phyloP scores from a whole-genome alignment of 2,329 filamentous ascomycete genomes.

The Alternaria burnsii region DNA sequence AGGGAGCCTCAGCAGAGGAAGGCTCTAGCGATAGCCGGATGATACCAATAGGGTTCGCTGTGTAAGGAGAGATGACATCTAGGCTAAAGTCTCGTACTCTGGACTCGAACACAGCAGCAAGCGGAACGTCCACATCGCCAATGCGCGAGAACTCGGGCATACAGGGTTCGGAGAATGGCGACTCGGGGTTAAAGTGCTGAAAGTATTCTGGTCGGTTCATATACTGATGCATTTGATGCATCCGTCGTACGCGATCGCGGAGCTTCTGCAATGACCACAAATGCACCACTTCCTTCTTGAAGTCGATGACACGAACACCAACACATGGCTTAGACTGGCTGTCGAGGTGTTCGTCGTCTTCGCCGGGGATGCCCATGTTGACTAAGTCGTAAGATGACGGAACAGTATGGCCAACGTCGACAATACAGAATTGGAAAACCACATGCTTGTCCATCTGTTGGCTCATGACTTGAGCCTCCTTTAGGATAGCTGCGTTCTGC shows the following conservation, averaged over 20 bases:
- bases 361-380: constrained; percentile 84
- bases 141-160: constrained; percentile 93
- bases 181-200: constrained; percentile 89
- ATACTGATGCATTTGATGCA: constrained; percentile 98
- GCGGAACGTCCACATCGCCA: constrained; percentile 90
- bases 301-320: constrained; percentile 89
- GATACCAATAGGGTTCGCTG: constrained; percentile 87
- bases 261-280: constrained; percentile 96
- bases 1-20: constrained; percentile 89
- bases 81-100: constrained; percentile 92
- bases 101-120: constrained; percentile 92
- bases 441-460: constrained; percentile 93
- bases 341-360: constrained; percentile 85
- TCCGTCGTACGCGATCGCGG: constrained; percentile 82
- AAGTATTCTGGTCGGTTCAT: constrained; percentile 94
- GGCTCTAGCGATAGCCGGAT: constrained; percentile 91
- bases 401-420: constrained; percentile 86
- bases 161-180: constrained; percentile 89
- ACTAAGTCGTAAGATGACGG: constrained; percentile 98
- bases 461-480: constrained; percentile 98
- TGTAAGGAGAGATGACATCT: constrained; percentile 92
- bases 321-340: constrained; percentile 88
- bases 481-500: constrained; percentile 85
- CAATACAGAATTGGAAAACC: constrained; percentile 92
- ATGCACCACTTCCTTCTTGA: constrained; percentile 83